Conservation (phyloP, 495 filamentous ascomycete genomes). For the Tuber aestivum region DNA sequence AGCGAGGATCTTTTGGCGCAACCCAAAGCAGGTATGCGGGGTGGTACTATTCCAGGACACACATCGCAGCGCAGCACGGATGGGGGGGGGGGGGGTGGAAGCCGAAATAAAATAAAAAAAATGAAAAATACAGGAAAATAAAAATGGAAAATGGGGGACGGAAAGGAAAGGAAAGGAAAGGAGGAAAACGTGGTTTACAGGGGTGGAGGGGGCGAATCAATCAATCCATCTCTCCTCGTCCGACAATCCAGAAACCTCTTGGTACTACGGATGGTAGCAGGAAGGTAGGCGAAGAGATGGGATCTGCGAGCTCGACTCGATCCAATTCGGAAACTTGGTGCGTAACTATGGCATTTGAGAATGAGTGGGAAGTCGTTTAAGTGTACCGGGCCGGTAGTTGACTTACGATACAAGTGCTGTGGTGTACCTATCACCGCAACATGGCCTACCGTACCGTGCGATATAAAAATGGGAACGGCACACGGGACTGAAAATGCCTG, state of each 20-base stretch:
- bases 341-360: neutral
- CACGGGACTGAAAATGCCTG: neutral
- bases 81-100: neutral
- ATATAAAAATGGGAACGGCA: constrained; percentile 5
- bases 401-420: neutral
- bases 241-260: neutral
- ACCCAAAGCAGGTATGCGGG: constrained; percentile 30
- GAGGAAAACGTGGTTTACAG: constrained; percentile 31
- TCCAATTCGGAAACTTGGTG: constrained; percentile 1
- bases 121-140: neutral
- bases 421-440: neutral
- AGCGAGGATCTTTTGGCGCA: constrained; percentile 14
- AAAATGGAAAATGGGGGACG: neutral
- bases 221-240: neutral
- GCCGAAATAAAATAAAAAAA: neutral
- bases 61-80: constrained; percentile 3
- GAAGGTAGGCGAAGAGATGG: constrained; percentile 22
- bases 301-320: constrained; percentile 5
- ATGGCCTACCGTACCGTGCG: neutral
- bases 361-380: neutral
- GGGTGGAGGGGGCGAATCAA: constrained; percentile 36
- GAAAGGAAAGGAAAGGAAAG: constrained; percentile 15
- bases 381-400: neutral
- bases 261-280: constrained; percentile 13
- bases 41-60: constrained; percentile 38